Percentiles rank a stretch among this genome's conserved stretches.
Conservation (phyloP, 306 rosid species). For the Abrus precatorius region DNA sequence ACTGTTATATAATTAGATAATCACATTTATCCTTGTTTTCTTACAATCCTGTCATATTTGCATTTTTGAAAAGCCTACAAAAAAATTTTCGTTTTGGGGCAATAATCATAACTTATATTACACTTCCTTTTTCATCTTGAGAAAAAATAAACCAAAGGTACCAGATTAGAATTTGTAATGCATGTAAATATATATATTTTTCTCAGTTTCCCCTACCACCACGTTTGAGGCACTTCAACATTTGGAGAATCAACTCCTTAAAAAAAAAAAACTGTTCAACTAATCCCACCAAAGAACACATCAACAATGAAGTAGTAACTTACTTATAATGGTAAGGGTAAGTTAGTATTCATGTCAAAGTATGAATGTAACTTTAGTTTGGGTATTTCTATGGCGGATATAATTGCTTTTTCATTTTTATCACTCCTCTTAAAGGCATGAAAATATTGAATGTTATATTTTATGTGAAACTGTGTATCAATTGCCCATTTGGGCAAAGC, state of each 20-base stretch:
- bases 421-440: conserved; percentile 39
- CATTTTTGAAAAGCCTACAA: no score
- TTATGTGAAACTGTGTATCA: conserved; percentile 34
- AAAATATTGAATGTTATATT: conserved; percentile 24
- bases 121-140: not conserved
- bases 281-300: not conserved
- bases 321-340: not conserved
- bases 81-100: not conserved
- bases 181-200: not conserved
- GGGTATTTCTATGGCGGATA: conserved; percentile 10
- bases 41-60: no score
- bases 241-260: conserved; percentile 14
- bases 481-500: conserved; percentile 39
- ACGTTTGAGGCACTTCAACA: not conserved
- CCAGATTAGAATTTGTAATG: no score
- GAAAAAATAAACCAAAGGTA: no score
- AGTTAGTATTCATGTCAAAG: conserved; percentile 3
- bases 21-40: not conserved
- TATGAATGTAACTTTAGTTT: not conserved
- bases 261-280: not conserved
- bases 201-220: not conserved
- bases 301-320: not conserved
- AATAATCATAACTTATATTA: no score
- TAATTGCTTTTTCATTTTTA: conserved; percentile 3
- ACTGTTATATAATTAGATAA: not conserved